Percentiles rank a stretch among this genome's conserved stretches.
These are phyloP conservation scores for Oryza rufipogon DNA, from an alignment of 176 grass and related monocot species.

Conservation along the genomic window DNA sequence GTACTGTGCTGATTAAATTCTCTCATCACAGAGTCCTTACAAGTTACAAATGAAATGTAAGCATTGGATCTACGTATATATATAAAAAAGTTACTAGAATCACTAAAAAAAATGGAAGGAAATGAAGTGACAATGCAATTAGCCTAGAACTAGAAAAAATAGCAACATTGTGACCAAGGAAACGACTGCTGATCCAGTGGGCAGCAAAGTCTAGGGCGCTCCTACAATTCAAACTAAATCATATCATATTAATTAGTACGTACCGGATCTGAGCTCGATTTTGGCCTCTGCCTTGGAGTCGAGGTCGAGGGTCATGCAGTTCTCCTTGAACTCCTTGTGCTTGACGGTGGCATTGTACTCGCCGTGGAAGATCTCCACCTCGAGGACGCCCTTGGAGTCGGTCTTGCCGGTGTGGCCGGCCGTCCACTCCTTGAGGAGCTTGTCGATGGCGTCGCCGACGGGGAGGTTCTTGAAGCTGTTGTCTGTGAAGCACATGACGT, in stretches of 20 bases:
- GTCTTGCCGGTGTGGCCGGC: constrained; percentile 37
- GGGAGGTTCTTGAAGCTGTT: constrained; percentile 71
- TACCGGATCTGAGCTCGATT: not conserved
- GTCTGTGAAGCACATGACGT: constrained; percentile 76
- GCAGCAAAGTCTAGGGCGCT: not conserved
- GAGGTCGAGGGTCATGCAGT: constrained; percentile 44
- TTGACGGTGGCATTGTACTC: constrained; percentile 55
- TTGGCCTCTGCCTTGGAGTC: constrained; percentile 32
- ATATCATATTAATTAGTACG: too few species aligned
- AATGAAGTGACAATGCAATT: constrained; percentile 6
- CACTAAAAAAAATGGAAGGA: not conserved
- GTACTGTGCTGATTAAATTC: not conserved
- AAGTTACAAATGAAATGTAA: not conserved
- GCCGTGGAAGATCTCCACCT: constrained; percentile 63
- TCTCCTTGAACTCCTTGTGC: constrained; percentile 37
- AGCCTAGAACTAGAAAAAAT: not conserved
- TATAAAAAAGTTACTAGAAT: not conserved
- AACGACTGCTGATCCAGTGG: not conserved
- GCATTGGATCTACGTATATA: not conserved
- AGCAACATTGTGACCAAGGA: not conserved
- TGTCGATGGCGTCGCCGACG: constrained; percentile 57
- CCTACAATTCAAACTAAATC: too few species aligned
- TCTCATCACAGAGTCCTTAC: not conserved
- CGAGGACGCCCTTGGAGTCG: constrained; percentile 43
- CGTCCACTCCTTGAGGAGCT: constrained; percentile 59